These are phyloP conservation scores for Candida coquimbonensis DNA, from an alignment of 805 yeast genomes.

Conservation along the genomic window DNA sequence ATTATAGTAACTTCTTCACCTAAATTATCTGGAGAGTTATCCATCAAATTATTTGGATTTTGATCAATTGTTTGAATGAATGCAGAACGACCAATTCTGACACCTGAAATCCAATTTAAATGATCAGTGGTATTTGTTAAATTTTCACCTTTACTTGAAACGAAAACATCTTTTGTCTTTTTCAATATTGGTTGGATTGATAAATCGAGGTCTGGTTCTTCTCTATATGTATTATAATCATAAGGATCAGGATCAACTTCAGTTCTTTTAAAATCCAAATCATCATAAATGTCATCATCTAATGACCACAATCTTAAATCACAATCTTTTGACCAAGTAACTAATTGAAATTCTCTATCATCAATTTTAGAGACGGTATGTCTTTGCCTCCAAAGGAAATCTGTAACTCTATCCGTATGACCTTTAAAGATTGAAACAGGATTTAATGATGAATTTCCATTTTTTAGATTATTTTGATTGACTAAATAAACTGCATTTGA, in stretches of 20 bases:
- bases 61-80: slow-evolving; percentile 21
- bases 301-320: slow-evolving; percentile 81
- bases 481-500: slow-evolving; percentile 37
- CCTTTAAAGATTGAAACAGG: slow-evolving; percentile 65
- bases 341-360: slow-evolving; percentile 82
- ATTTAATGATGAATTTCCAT: slow-evolving; percentile 32
- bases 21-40: slow-evolving; percentile 48
- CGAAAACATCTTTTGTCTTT: slow-evolving; percentile 33
- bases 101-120: slow-evolving; percentile 90
- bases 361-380: slow-evolving; percentile 40
- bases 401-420: slow-evolving; percentile 79
- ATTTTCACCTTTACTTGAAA: slow-evolving; percentile 30
- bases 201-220: slow-evolving; percentile 38
- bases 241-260: slow-evolving; percentile 32
- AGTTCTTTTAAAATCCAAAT: slow-evolving; percentile 36
- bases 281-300: slow-evolving; percentile 39
- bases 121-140: slow-evolving; percentile 47
- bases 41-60: slow-evolving; percentile 30
- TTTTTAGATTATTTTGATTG: slow-evolving; percentile 18
- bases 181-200: slow-evolving; percentile 27
- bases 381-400: slow-evolving; percentile 80
- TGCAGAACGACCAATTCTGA: slow-evolving; percentile 43
- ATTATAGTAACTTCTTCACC: slow-evolving; percentile 90
- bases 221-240: slow-evolving; percentile 42
- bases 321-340: slow-evolving; percentile 90